Base-by-base conservation (phyloP, 306 rosid genomes). In the Fragaria vesca region DNA sequence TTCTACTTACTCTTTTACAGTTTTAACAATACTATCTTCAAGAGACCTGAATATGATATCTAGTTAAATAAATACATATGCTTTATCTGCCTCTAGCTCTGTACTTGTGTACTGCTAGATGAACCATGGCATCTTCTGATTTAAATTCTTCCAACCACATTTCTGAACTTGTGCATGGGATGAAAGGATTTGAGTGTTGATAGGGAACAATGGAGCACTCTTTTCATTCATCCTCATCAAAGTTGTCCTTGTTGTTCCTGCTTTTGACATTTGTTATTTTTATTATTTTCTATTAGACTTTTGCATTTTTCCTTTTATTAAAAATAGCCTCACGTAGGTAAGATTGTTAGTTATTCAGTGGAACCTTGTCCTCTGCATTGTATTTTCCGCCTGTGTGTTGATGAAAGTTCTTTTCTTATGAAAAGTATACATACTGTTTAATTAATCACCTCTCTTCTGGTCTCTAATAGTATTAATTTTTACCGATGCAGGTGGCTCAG, bases 401-500 rank as follows among this genome's bases (percentile, higher is more conserved):
- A 10, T 28, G 1, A 61, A 28, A 4, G 6, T 0, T 61, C 2
- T 20, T 30, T 43, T 61, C 2, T 20, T 30, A 26, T 17, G 12
- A 32, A 6, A 20, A 51, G 10, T 9, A 28, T 32, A 10, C 6
- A 16, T 17, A 68, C 24, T 51, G n/a, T 26, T 66, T 21, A 5
- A 5, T 16, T 12, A 8, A 36, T 51, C 10, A 26, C 3, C 5
- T 30, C 13, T 28, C 71, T 34, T 55, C 21, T 62, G 4, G 8
- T 28, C 8, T 4, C 42, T 48, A 47, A 28, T 20, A 17, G 15
- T 26, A 71, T 66, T 18, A 40, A 58, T 67, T 61, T 72, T 80
- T 61, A 34, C n/a, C 81, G 79, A 78, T 78, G 82, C 91, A 94
- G 97, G 92, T 92, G 58, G 97, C 97, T 60, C 79, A 87, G 86